A percentile compares a stretch with the other conserved stretches of the same genome.
Conservation (phyloP, 495 filamentous ascomycete genomes). For the Talaromyces ruber region DNA sequence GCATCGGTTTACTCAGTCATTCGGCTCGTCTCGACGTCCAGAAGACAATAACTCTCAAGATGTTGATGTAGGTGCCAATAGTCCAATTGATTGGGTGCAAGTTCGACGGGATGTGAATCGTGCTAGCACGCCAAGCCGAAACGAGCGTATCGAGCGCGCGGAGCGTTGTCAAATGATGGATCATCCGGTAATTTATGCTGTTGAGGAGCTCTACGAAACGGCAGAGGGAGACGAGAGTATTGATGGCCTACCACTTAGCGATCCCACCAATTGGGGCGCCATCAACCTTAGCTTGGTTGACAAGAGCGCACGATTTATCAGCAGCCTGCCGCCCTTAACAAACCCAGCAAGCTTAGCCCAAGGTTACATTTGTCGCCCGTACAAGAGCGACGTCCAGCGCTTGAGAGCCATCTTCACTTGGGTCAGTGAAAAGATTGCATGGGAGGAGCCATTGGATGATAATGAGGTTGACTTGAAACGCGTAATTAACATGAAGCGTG, state of each 20-base stretch:
- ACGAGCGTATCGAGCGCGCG: conserved; percentile 76
- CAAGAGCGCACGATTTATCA: conserved; percentile 89
- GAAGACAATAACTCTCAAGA: conserved; percentile 50
- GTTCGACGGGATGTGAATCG: conserved; percentile 92
- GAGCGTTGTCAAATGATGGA: conserved; percentile 95
- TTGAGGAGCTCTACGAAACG: conserved; percentile 77
- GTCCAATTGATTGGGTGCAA: conserved; percentile 82
- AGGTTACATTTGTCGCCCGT: conserved; percentile 88
- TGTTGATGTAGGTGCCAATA: conserved; percentile 49
- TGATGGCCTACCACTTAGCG: conserved; percentile 72
- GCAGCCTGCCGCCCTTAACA: conserved; percentile 79
- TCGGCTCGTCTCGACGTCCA: conserved; percentile 19
- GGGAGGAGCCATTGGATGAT: conserved; percentile 87
- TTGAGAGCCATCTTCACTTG: conserved; percentile 92
- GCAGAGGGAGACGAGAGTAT: conserved; percentile 87
- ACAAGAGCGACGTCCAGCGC: conserved; percentile 88
- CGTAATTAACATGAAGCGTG: conserved; percentile 76
- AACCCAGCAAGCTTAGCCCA: conserved; percentile 80
- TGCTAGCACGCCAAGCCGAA: conserved; percentile 82
- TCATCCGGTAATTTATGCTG: conserved; percentile 74
- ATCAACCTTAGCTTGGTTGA: conserved; percentile 83
- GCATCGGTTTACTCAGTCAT: conserved; percentile 26
- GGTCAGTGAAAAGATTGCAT: conserved; percentile 91
- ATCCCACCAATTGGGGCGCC: conserved; percentile 71
- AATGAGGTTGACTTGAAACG: conserved; percentile 66